phyloP scores from a whole-genome alignment of 306 rosid species.

The Casuarina cunninghamiana region DNA sequence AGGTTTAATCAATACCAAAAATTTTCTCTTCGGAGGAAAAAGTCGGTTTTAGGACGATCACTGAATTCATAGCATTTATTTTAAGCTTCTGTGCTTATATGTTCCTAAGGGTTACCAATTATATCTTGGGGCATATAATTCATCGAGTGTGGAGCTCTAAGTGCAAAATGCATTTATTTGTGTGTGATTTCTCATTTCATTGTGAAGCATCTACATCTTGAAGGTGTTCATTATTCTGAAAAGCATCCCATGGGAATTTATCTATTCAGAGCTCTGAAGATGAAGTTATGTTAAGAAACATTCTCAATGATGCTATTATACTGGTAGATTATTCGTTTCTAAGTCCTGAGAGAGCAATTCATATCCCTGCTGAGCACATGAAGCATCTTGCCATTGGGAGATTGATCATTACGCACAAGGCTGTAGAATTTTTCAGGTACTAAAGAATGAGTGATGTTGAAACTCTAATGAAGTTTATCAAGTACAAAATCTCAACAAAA shows the following conservation, averaged over 20 bases:
- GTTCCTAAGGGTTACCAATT: background rate
- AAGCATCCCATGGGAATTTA: conserved; percentile 9
- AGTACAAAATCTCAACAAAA: conserved; percentile 11
- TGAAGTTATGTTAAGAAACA: conserved; percentile 56
- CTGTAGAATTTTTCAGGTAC: conserved; percentile 63
- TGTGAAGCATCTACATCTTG: background rate
- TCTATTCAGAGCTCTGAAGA: conserved; percentile 65
- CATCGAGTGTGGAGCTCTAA: conserved; percentile 5
- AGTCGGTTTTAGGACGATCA: no score
- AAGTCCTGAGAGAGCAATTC: conserved; percentile 30
- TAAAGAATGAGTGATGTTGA: background rate
- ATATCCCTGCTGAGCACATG: conserved; percentile 31
- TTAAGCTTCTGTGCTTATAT: background rate
- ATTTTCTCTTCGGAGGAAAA: no score
- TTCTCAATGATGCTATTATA: conserved; percentile 64
- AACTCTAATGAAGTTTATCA: conserved; percentile 6
- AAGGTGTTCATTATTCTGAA: conserved; percentile 11
- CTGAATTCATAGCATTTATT: background rate
- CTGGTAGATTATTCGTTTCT: conserved; percentile 73
- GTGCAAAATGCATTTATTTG: background rate
- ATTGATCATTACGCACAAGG: conserved; percentile 62
- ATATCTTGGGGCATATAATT: background rate
- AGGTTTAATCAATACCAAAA: no score
- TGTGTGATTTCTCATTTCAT: background rate
- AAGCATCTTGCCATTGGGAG: conserved; percentile 50